Evolutionary conservation across 2,329 filamentous ascomycete species (phyloP).

Genomic region (Fusarium pseudocircinatum): DNA sequence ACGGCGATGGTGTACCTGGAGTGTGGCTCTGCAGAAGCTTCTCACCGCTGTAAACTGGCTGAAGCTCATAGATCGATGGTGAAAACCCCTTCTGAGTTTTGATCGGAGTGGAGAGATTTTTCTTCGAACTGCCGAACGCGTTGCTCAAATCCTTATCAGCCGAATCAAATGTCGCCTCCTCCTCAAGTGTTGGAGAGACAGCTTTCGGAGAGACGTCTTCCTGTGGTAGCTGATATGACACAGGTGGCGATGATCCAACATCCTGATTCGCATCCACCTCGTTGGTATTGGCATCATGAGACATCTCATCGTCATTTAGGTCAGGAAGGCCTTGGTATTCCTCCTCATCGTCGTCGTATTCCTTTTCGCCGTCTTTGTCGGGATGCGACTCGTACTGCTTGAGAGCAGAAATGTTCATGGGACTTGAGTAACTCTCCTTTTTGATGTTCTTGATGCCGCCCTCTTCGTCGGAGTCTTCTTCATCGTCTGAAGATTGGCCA

Average conservation of each 20-base stretch:
- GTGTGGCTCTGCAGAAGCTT: not conserved
- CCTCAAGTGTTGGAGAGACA: not conserved
- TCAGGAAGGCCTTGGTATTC: not conserved
- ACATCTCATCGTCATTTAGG: not conserved
- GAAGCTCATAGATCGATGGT: conserved; percentile 13
- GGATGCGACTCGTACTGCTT: not conserved
- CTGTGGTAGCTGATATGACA: not conserved
- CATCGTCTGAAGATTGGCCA: not conserved
- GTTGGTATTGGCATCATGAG: not conserved
- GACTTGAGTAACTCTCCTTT: not conserved
- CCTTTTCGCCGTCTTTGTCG: not conserved
- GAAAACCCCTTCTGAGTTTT: not conserved
- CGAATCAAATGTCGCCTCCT: not conserved
- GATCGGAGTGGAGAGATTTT: not conserved
- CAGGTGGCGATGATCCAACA: conserved; percentile 15
- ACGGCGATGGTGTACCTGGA: conserved; percentile 10
- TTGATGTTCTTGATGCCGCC: not conserved
- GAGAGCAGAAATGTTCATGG: not conserved
- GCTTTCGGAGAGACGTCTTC: not conserved
- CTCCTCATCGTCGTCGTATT: not conserved
- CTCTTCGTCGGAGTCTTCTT: not conserved
- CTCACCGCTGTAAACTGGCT: conserved; percentile 33
- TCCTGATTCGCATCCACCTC: not conserved
- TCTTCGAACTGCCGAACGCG: not conserved
- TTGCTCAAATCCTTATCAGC: not conserved